These are phyloP conservation scores for Ophiocordyceps robertsii DNA, from an alignment of 2,329 filamentous ascomycete genomes.

Conservation along the genomic window DNA sequence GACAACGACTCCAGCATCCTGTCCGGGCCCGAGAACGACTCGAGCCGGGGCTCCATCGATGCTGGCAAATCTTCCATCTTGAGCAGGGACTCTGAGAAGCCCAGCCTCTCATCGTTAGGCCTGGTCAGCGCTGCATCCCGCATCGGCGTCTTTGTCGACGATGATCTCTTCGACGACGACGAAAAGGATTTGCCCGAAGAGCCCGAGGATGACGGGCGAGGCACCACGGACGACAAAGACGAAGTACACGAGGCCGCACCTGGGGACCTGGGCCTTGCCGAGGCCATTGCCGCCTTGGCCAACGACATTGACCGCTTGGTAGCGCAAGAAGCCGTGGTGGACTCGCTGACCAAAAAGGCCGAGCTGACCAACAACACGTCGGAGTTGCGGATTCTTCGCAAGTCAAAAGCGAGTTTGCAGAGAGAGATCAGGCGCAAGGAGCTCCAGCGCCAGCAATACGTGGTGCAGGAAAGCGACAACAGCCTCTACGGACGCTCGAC, in stretches of 20 bases:
- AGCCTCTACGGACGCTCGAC: slow-evolving; percentile 86
- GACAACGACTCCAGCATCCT: slow-evolving; percentile 33
- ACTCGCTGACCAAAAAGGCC: slow-evolving; percentile 84
- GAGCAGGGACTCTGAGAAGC: slow-evolving; percentile 47
- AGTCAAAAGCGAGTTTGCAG: slow-evolving; percentile 86
- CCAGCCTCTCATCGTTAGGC: slow-evolving; percentile 81
- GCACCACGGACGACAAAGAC: slow-evolving; percentile 36
- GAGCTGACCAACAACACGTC: slow-evolving; percentile 95
- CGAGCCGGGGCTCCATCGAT: slow-evolving; percentile 50
- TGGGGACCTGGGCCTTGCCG: slow-evolving; percentile 81
- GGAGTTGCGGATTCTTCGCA: slow-evolving; percentile 79
- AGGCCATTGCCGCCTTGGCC: slow-evolving; percentile 80
- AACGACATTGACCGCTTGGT: slow-evolving; percentile 81
- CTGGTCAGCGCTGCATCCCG: slow-evolving; percentile 78
- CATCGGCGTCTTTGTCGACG: slow-evolving; percentile 84
- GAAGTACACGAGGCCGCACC: slow-evolving; percentile 89
- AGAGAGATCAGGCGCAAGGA: slow-evolving; percentile 89
- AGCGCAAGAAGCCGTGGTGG: slow-evolving; percentile 80
- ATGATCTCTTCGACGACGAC: slow-evolving; percentile 86
- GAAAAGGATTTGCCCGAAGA: slow-evolving; percentile 78
- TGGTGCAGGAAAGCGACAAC: slow-evolving; percentile 95
- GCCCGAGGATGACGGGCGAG: slow-evolving; percentile 50
- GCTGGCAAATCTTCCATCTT: slow-evolving; percentile 16
- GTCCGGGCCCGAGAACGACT: slow-evolving; percentile 42
- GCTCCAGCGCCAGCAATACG: slow-evolving; percentile 90